phyloP scores from a whole-genome alignment of 2,329 filamentous ascomycete genomes.

The Geosmithia putterillii region DNA sequence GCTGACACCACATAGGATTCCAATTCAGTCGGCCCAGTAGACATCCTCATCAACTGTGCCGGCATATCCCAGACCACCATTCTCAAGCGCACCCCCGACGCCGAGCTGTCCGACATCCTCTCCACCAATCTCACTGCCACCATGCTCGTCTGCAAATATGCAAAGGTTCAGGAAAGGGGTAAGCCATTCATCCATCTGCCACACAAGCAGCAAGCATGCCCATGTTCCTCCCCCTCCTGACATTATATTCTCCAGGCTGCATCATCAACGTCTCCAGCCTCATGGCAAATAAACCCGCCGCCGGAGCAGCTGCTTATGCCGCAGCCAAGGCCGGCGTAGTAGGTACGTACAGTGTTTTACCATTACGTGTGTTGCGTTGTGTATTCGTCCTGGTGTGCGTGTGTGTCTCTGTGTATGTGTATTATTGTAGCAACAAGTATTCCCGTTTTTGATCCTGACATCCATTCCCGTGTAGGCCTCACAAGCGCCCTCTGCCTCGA shows the following conservation, averaged over 20 bases:
- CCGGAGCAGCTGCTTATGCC: slow-evolving; percentile 61
- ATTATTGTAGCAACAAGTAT: neutral
- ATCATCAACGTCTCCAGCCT: slow-evolving; percentile 78
- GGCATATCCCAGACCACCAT: slow-evolving; percentile 57
- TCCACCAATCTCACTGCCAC: slow-evolving; percentile 59
- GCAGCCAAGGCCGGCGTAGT: slow-evolving; percentile 73
- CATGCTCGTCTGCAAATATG: slow-evolving; percentile 46
- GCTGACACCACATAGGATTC: neutral
- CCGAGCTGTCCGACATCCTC: slow-evolving; percentile 44
- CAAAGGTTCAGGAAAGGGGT: slow-evolving; percentile 20
- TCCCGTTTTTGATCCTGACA: neutral
- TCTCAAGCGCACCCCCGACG: slow-evolving; percentile 40
- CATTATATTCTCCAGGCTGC: slow-evolving; percentile 29
- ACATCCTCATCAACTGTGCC: slow-evolving; percentile 69
- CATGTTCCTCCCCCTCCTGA: neutral
- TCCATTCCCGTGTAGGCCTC: slow-evolving; percentile 49
- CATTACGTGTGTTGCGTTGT: too few relatives aligned
- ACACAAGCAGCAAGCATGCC: too few relatives aligned
- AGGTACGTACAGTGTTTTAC: slow-evolving; percentile 30
- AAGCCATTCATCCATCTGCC: neutral
- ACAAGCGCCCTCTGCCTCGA: slow-evolving; percentile 56
- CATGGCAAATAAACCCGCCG: slow-evolving; percentile 55
- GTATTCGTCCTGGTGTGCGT: too few relatives aligned
- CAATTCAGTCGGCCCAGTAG: slow-evolving; percentile 18
- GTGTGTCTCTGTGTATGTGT: neutral